Evolutionary conservation across 202 grass and related monocot species (phyloP).

Genomic region (Setaria italica): DNA sequence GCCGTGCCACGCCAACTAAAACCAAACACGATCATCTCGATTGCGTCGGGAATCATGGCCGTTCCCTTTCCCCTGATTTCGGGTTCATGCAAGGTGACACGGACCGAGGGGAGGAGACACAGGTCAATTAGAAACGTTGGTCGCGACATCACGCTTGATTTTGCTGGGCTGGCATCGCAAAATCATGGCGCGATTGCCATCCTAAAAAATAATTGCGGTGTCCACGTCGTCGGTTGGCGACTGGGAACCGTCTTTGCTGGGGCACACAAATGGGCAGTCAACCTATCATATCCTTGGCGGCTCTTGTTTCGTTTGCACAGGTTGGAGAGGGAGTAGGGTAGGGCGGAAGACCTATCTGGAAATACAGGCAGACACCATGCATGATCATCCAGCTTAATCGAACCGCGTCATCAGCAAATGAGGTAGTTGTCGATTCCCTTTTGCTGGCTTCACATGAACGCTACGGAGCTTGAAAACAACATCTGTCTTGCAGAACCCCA

Average conservation of each 20-base stretch:
- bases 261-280: constrained; percentile 15
- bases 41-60: neutral
- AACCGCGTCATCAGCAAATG: constrained; percentile 1
- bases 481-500: neutral
- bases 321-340: neutral
- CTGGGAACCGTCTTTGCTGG: constrained; percentile 7
- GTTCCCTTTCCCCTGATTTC: neutral
- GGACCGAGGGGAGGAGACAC: neutral
- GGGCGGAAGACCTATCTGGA: neutral
- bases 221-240: constrained; percentile 37
- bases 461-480: constrained; percentile 21
- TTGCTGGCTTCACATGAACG: constrained; percentile 18
- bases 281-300: neutral
- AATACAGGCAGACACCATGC: neutral
- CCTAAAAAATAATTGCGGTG: constrained; percentile 40
- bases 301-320: neutral
- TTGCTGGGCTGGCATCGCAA: neutral
- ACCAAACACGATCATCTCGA: neutral
- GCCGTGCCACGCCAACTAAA: too few relatives aligned
- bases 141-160: neutral
- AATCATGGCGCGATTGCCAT: constrained; percentile 10
- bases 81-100: neutral
- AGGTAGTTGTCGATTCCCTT: neutral
- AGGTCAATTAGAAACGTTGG: constrained; percentile 10
- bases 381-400: neutral